phyloP scores from a whole-genome alignment of 495 filamentous ascomycete genomes.

The Aspergillus heteromorphus region DNA sequence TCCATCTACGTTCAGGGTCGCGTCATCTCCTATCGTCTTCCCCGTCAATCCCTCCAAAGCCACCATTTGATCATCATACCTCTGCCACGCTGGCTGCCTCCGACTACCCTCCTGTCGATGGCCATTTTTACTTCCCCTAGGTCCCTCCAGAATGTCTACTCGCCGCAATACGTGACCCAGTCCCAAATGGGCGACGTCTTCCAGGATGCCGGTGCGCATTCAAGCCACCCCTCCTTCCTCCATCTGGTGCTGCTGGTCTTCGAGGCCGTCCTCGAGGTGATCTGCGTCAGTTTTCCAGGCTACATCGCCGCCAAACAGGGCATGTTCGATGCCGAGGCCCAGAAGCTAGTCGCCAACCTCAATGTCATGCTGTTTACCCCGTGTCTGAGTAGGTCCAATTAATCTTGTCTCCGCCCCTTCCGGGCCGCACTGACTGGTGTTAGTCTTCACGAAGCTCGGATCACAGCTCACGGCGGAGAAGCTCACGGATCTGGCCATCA shows the following conservation, averaged over 20 bases:
- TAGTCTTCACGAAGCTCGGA: constrained; percentile 97
- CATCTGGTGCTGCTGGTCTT: constrained; percentile 84
- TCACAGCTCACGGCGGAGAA: constrained; percentile 89
- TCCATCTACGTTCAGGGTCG: no score
- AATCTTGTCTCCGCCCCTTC: neutral
- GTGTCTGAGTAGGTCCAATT: constrained; percentile 70
- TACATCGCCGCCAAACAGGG: constrained; percentile 86
- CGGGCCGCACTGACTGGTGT: neutral
- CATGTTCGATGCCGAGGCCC: constrained; percentile 88
- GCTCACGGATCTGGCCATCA: constrained; percentile 82
- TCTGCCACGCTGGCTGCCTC: neutral
- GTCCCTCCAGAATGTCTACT: constrained; percentile 56
- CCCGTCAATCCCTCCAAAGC: neutral
- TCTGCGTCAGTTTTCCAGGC: constrained; percentile 92
- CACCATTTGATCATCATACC: neutral
- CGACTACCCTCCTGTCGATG: constrained; percentile 24
- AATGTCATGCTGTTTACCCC: constrained; percentile 94
- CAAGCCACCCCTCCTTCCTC: constrained; percentile 60
- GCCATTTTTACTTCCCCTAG: constrained; percentile 56
- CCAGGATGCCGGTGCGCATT: constrained; percentile 27
- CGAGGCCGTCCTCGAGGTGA: constrained; percentile 91
- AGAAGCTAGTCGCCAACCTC: constrained; percentile 92
- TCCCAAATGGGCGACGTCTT: constrained; percentile 29
- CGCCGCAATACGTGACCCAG: constrained; percentile 25
- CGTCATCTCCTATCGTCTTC: neutral